A percentile compares a stretch with the other conserved stretches of the same genome.
These are phyloP conservation scores for Aspergillus incahuasiensis DNA, from an alignment of 495 filamentous ascomycete genomes.

Conservation along the genomic window DNA sequence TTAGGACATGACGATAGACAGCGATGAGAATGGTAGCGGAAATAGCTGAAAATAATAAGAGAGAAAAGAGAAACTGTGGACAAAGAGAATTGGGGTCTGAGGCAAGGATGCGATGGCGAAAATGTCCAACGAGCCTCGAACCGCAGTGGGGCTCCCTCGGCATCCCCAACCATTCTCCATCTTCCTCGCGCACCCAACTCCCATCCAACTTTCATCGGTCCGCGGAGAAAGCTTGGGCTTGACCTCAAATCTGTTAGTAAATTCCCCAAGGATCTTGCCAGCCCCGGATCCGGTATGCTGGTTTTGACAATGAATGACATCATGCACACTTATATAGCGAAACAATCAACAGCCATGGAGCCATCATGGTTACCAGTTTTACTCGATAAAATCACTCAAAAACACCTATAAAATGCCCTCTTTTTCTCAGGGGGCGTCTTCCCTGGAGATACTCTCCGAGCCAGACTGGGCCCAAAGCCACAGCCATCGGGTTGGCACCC, in stretches of 20 bases:
- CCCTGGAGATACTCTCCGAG: slow-evolving; percentile 2
- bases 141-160: not conserved
- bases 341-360: not conserved
- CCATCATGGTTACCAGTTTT: not conserved
- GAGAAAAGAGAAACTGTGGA: not conserved
- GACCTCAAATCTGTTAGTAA: no score
- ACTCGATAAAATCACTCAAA: not conserved
- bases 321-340: not conserved
- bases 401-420: not conserved
- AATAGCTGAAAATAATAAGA: not conserved
- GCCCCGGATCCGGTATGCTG: no score
- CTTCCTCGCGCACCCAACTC: not conserved
- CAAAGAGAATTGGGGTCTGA: not conserved
- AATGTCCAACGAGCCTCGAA: not conserved
- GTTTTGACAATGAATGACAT: not conserved
- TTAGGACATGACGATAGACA: not conserved
- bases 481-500: slow-evolving; percentile 14
- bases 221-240: no score
- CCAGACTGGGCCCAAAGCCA: slow-evolving; percentile 18
- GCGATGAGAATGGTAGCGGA: no score
- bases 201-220: not conserved
- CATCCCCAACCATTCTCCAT: not conserved
- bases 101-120: not conserved
- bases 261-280: no score
- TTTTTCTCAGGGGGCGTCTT: not conserved